A percentile compares a stretch with the other conserved stretches of the same genome.
phyloP scores from a whole-genome alignment of 768 basidiomycete genomes.

The Russula foetens region DNA sequence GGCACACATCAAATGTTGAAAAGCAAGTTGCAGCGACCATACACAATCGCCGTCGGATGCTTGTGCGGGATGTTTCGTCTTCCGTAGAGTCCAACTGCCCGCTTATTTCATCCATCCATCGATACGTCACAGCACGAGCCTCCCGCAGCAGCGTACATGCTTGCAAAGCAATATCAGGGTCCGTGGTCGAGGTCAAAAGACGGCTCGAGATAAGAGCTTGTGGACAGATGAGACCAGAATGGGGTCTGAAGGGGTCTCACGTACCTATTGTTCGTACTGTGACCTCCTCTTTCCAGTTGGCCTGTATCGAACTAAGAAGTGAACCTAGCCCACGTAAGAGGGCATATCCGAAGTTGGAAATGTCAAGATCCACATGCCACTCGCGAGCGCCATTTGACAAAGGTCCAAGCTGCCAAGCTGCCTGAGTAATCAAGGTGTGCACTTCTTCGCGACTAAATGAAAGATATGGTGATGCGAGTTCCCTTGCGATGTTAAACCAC shows the following conservation, averaged over 20 bases:
- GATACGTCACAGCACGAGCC: background rate
- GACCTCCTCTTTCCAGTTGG: slow-evolving; percentile 31
- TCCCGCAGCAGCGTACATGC: background rate
- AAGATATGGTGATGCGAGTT: slow-evolving; percentile 33
- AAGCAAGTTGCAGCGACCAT: slow-evolving; percentile 2
- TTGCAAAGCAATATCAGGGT: background rate
- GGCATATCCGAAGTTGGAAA: slow-evolving; percentile 27
- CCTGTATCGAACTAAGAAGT: slow-evolving; percentile 29
- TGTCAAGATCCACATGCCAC: slow-evolving; percentile 35
- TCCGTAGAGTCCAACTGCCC: background rate
- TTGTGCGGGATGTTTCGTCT: background rate
- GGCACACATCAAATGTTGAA: background rate
- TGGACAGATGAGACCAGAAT: background rate
- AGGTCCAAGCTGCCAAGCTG: slow-evolving; percentile 36
- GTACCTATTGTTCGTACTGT: background rate
- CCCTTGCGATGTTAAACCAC: slow-evolving; percentile 43
- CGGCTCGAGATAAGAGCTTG: background rate
- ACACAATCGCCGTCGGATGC: background rate
- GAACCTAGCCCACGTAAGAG: slow-evolving; percentile 31
- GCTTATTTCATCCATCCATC: background rate
- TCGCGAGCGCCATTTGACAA: slow-evolving; percentile 10
- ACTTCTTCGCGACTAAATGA: slow-evolving; percentile 34
- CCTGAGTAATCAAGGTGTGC: slow-evolving; percentile 35
- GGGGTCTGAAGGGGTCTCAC: background rate
- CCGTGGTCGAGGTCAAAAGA: background rate